Evolutionary conservation across 1,284 basidiomycete species (phyloP), one percentile per base, ranked within the genome.

Genomic region (Apiotrichum sp.): DNA sequence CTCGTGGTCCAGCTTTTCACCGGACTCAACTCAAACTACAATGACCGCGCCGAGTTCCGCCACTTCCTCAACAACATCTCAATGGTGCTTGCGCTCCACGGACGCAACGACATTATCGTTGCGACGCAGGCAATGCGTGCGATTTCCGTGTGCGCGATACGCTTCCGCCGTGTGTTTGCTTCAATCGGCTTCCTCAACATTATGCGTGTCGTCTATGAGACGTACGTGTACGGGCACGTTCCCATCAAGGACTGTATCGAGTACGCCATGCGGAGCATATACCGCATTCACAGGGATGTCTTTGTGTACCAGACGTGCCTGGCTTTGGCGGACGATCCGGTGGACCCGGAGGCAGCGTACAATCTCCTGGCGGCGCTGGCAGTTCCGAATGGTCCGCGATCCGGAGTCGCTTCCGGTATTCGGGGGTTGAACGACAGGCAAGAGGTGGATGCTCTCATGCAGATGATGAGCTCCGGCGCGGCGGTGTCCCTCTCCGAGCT

Each of bases 11-110:
- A 86, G 63, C 78, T 88, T 7, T 88, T 89, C 67, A 80, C 83
- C 14, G 84, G 82, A 2, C 81, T 89, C 78, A 84, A 86, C n/a
- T 78, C 86, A 31, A 86, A 88, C 73, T 79, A 88, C 56, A 88
- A 82, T 65, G 86, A 88, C 64, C 79, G 85, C n/a, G 80, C 80
- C 40, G 88, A 90, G 64, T 75, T 90, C 22, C 81, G 82, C 1
- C 72, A 84, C 42, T 80, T 88, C 31, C 73, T 88, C 38, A 84
- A 87, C 66, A 86, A 86, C 14, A 71, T 89, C 31, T 86, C 85
- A 65, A 79, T 80, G 2, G 85, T 87, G 46, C 71, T 90, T 13
- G 71, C 84, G 13, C 74, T 76, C 2, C 86, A 88, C 72, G 85
- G 85, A 3, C 79, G 84, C 62, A 85, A 86, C 59, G 83, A 87